Base-by-base conservation (phyloP, 345 rosid genomes). In the Brassica napus region DNA sequence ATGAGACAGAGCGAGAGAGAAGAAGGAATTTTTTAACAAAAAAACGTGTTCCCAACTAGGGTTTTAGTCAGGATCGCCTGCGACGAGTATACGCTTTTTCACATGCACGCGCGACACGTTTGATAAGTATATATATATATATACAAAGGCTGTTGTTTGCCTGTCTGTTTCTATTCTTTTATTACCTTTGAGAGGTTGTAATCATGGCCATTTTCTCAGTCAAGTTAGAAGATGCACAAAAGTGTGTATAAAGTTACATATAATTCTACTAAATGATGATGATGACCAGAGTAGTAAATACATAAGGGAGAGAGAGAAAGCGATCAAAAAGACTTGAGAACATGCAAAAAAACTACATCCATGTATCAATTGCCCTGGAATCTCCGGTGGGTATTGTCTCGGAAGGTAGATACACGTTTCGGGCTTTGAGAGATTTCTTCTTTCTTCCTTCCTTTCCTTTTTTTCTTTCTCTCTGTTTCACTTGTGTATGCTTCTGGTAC, bases 401-500 rank as follows among this genome's bases (percentile, higher is more conserved):
- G 52, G 62, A 74, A 79, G 67, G 79, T 18, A 60, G 74, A 67
- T 72, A 37, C 18, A 37, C 37, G 72, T 34, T 3, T 74, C 61
- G 52, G 34, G 23, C 0, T 44, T 35, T 79, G 37, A 68, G n/a
- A 74, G 75, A 52, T 74, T 68, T 42, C 49, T 42, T 42, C 49
- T 42, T 42, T 4, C 66, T 68, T 69, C 39, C 68, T 70, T 49
- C 34, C 37, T n/a, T 61, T n/a, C 65, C 0, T 39, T 15, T 55
- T 10, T 24, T 11, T 21, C 4, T 16, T 21, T 3, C 31, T 73
- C 77, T 68, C 44, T 64, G 63, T 71, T 65, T 68, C 77, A 72
- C 67, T 80, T 60, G 49, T 76, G 31, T 15, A 72, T 49, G 79
- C 75, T 82, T 72, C 84, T 68, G 0, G 58, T 66, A 69, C 55